These are phyloP conservation scores for Fusarium guadeloupense DNA, from an alignment of 2,329 filamentous ascomycete genomes.

Conservation along the genomic window DNA sequence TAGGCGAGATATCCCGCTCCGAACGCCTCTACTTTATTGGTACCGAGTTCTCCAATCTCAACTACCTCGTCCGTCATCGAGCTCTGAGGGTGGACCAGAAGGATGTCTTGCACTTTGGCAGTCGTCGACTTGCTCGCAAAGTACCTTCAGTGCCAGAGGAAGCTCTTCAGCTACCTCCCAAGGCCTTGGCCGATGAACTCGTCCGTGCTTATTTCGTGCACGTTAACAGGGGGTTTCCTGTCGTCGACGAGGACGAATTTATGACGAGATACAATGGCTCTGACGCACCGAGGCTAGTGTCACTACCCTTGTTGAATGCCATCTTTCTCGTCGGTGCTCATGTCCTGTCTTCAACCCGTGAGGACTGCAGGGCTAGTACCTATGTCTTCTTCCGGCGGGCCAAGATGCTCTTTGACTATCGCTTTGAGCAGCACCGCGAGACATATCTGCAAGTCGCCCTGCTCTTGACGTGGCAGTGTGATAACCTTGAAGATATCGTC, in stretches of 20 bases:
- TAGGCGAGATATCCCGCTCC: slow-evolving; percentile 56
- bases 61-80: slow-evolving; percentile 63
- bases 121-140: slow-evolving; percentile 49
- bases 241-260: slow-evolving; percentile 62
- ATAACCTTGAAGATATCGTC: slow-evolving; percentile 63
- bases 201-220: slow-evolving; percentile 60
- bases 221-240: slow-evolving; percentile 61
- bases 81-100: slow-evolving; percentile 40
- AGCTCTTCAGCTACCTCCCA: slow-evolving; percentile 59
- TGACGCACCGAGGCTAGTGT: slow-evolving; percentile 55
- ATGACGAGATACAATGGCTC: slow-evolving; percentile 59
- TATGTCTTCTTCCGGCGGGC: slow-evolving; percentile 61
- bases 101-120: slow-evolving; percentile 48
- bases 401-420: slow-evolving; percentile 62
- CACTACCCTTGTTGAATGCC: slow-evolving; percentile 59
- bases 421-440: slow-evolving; percentile 63
- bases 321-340: slow-evolving; percentile 63
- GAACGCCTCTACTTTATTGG: slow-evolving; percentile 64
- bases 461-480: slow-evolving; percentile 64
- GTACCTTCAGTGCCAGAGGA: slow-evolving; percentile 54
- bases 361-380: slow-evolving; percentile 53
- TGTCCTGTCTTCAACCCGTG: slow-evolving; percentile 52
- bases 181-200: slow-evolving; percentile 58
- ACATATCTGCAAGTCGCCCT: slow-evolving; percentile 64
- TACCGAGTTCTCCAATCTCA: slow-evolving; percentile 64